Evolutionary conservation across 805 yeast genomes (phyloP).

Genomic region (Zygosaccharomyces pseudorouxii): DNA sequence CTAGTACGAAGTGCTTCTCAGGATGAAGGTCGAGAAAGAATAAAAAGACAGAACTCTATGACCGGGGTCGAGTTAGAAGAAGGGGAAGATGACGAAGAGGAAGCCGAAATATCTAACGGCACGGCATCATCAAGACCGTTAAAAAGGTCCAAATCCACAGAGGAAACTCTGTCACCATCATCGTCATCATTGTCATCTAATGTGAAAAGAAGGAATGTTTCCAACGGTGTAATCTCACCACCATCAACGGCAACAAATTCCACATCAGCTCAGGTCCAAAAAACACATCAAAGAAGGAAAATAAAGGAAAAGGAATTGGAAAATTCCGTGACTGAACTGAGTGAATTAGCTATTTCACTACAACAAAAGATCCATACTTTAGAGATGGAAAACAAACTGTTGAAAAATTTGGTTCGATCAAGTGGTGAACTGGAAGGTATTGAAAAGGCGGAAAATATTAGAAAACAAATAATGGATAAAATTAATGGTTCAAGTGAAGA

Average conservation of each 20-base stretch:
- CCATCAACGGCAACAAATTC: not conserved
- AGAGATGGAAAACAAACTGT: slow-evolving; percentile 88
- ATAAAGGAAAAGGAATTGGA: slow-evolving; percentile 90
- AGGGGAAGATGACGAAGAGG: not conserved
- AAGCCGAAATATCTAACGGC: not conserved
- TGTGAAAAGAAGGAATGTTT: slow-evolving; percentile 3
- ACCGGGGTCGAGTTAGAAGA: not conserved
- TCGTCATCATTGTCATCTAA: not conserved
- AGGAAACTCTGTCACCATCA: not conserved
- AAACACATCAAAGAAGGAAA: slow-evolving; percentile 60
- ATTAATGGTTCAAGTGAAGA: slow-evolving; percentile 7
- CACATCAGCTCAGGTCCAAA: slow-evolving; percentile 4
- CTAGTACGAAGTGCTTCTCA: not conserved
- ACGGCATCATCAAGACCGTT: not conserved
- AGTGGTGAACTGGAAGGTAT: slow-evolving; percentile 55
- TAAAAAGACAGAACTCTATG: not conserved
- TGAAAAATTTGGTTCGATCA: slow-evolving; percentile 78
- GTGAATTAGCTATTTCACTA: slow-evolving; percentile 57
- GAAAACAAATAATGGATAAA: slow-evolving; percentile 30
- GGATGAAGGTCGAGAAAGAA: not conserved
- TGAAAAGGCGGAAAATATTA: slow-evolving; percentile 49
- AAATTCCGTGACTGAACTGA: slow-evolving; percentile 63
- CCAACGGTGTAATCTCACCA: not conserved
- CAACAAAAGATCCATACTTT: slow-evolving; percentile 75
- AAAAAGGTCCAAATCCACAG: not conserved